Conservation (phyloP, 2,329 filamentous ascomycete genomes). For the Pestalotiopsis sp. region DNA sequence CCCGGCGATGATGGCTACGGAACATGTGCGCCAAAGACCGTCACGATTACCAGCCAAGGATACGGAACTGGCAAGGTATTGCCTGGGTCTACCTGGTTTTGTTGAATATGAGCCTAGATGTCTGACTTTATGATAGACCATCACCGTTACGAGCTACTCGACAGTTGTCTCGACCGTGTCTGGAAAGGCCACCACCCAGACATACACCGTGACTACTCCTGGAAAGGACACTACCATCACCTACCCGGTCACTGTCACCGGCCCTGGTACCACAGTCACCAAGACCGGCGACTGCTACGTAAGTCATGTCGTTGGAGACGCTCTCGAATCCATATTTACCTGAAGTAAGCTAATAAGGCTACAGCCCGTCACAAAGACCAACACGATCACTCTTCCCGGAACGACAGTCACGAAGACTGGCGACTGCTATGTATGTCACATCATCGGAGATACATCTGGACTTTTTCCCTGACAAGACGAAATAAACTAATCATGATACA, state of each 20-base stretch:
- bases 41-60: neutral
- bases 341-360: neutral
- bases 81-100: neutral
- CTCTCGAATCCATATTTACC: neutral
- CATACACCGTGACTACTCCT: neutral
- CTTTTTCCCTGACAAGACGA: too few species aligned
- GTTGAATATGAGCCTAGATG: neutral
- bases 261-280: neutral
- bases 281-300: neutral
- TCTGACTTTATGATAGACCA: neutral
- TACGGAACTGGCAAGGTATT: conserved; percentile 8
- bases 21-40: conserved; percentile 1
- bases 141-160: conserved; percentile 8
- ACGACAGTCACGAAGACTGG: conserved; percentile 3
- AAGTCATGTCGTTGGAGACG: neutral
- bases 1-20: conserved; percentile 9
- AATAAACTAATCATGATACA: too few species aligned
- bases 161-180: conserved; percentile 2
- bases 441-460: too few species aligned
- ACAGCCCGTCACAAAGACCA: neutral
- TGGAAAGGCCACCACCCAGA: neutral
- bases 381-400: conserved; percentile 5
- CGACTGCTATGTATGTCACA: neutral
- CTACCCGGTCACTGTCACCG: conserved; percentile 7
- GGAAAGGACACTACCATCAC: neutral